A percentile compares a stretch with the other conserved stretches of the same genome.
phyloP scores from a whole-genome alignment of 768 basidiomycete genomes.

The Tephrocybe rancida region DNA sequence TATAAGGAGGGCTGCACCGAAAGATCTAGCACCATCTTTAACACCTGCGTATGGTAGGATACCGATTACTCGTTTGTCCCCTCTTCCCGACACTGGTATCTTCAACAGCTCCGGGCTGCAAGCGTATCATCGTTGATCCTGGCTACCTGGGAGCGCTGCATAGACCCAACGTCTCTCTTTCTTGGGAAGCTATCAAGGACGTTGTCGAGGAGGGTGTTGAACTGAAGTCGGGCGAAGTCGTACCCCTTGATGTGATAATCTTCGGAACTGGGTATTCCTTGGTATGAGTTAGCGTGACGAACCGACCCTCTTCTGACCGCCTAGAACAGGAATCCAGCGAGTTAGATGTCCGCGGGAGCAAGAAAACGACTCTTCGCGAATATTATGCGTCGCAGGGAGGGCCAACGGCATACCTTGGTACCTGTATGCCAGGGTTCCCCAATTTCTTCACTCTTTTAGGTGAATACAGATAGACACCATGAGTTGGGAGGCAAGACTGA shows the following conservation, averaged over 20 bases:
- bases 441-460: constrained; percentile 53
- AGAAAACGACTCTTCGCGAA: constrained; percentile 41
- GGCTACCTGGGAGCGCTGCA: constrained; percentile 56
- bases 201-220: constrained; percentile 53
- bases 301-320: not conserved
- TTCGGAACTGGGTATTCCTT: constrained; percentile 57
- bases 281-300: constrained; percentile 17
- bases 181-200: constrained; percentile 49
- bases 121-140: constrained; percentile 63
- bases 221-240: constrained; percentile 47
- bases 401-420: constrained; percentile 54
- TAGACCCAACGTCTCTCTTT: constrained; percentile 53
- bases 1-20: constrained; percentile 50
- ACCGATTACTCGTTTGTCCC: not conserved
- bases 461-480: constrained; percentile 16
- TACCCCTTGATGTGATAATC: constrained; percentile 59
- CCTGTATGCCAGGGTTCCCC: constrained; percentile 57
- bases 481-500: not conserved
- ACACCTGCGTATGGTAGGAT: constrained; percentile 54
- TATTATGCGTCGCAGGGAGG: constrained; percentile 53
- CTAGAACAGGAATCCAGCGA: constrained; percentile 35
- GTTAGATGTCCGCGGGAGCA: constrained; percentile 42
- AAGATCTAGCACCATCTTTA: constrained; percentile 45
- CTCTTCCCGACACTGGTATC: not conserved
- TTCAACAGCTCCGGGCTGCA: constrained; percentile 54